Evolutionary conservation across 1,284 basidiomycete genomes (phyloP).

Genomic region (Papiliotrema terrestris): DNA sequence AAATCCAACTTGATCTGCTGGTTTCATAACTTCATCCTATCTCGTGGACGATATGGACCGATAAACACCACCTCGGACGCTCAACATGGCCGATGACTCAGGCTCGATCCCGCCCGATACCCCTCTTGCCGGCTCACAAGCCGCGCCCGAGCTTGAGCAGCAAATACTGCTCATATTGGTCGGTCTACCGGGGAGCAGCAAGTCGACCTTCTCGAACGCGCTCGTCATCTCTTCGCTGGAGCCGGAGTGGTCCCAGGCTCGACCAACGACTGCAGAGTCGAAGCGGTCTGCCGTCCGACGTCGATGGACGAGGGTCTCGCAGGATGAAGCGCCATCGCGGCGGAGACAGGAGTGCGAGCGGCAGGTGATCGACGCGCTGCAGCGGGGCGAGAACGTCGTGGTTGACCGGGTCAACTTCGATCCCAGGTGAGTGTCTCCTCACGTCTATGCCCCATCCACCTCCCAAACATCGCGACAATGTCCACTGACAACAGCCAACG

Average conservation of each 20-base stretch:
- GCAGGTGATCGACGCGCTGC: slow-evolving; percentile 25
- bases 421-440: slow-evolving; percentile 26
- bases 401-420: slow-evolving; percentile 48
- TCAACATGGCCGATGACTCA: too few species aligned
- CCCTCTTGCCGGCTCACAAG: too few species aligned
- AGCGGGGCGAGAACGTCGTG: slow-evolving; percentile 38
- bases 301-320: slow-evolving; percentile 44
- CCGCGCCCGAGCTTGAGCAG: not conserved
- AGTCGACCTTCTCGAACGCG: slow-evolving; percentile 40
- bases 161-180: slow-evolving; percentile 42
- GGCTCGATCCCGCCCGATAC: too few species aligned
- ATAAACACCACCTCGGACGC: too few species aligned
- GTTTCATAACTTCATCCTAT: too few species aligned
- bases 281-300: not conserved
- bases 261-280: not conserved
- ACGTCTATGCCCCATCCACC: not conserved
- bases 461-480: not conserved
- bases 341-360: slow-evolving; percentile 43
- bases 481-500: slow-evolving; percentile 33
- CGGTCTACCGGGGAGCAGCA: slow-evolving; percentile 45
- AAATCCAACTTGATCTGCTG: too few species aligned
- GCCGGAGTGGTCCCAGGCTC: not conserved
- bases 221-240: slow-evolving; percentile 11
- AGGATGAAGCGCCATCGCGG: slow-evolving; percentile 42
- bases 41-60: too few species aligned